Percentiles rank a stretch among this genome's conserved stretches.
Conservation (phyloP, 345 rosid genomes). For the Noccaea caerulescens region DNA sequence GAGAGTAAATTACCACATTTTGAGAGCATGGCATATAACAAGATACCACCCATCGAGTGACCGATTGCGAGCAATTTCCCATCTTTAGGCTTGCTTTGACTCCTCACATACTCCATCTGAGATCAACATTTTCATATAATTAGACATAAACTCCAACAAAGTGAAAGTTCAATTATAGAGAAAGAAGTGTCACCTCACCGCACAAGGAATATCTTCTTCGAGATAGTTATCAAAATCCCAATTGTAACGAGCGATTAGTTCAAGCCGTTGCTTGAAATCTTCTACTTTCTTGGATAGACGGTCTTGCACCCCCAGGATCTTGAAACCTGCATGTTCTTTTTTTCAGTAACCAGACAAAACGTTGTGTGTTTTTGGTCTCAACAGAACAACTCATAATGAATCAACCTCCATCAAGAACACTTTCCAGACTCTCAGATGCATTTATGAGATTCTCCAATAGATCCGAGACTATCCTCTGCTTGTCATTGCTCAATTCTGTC, state of each 20-base stretch:
- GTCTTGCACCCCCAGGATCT: slow-evolving; percentile 47
- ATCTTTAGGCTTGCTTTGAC: slow-evolving; percentile 62
- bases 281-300: slow-evolving; percentile 50
- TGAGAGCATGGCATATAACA: slow-evolving; percentile 81
- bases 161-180: neutral
- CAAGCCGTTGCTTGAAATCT: slow-evolving; percentile 62
- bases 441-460: slow-evolving; percentile 44
- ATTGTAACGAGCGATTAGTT: slow-evolving; percentile 62
- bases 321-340: slow-evolving; percentile 33
- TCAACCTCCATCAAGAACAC: slow-evolving; percentile 50
- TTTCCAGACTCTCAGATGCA: slow-evolving; percentile 49
- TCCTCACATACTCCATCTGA: slow-evolving; percentile 83
- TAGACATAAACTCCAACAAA: neutral
- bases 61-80: slow-evolving; percentile 82
- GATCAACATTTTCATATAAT: slow-evolving; percentile 15
- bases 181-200: slow-evolving; percentile 75
- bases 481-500: slow-evolving; percentile 21
- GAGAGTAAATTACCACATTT: slow-evolving; percentile 56
- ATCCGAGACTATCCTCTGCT: slow-evolving; percentile 30
- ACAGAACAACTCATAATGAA: slow-evolving; percentile 18
- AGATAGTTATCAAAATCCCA: slow-evolving; percentile 94
- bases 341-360: slow-evolving; percentile 41
- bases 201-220: slow-evolving; percentile 86
- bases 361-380: slow-evolving; percentile 48
- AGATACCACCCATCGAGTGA: slow-evolving; percentile 97